Percentiles rank a stretch among this genome's conserved stretches.
Conservation (phyloP, 2,329 filamentous ascomycete species). For the Microcyclosporella mali region DNA sequence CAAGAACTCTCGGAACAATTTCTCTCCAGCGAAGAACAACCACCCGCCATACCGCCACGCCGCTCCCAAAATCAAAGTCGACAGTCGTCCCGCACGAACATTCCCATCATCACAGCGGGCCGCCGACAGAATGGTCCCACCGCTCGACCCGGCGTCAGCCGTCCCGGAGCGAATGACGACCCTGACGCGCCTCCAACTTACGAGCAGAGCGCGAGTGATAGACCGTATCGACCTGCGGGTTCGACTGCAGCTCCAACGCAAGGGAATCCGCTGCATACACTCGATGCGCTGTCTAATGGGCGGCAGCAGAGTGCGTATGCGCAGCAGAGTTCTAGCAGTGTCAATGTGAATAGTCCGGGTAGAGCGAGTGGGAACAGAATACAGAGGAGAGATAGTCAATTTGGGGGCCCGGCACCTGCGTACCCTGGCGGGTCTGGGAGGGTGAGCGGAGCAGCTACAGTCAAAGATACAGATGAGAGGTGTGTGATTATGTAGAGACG, state of each 20-base stretch:
- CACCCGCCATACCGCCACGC: conserved; percentile 25
- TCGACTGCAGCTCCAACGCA: conserved; percentile 25
- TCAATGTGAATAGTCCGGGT: conserved; percentile 13
- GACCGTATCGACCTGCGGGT: conserved; percentile 43
- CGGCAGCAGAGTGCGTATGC: conserved; percentile 22
- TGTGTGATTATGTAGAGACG: conserved; percentile 2
- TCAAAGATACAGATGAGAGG: conserved; percentile 35
- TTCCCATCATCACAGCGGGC: conserved; percentile 8
- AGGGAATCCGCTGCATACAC: conserved; percentile 30
- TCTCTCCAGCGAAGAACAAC: conserved; percentile 51
- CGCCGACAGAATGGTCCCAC: conserved; percentile 10
- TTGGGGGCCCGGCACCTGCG: conserved; percentile 9
- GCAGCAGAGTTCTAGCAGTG: conserved; percentile 14
- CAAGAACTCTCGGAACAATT: conserved; percentile 63
- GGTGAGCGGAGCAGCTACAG: conserved; percentile 21
- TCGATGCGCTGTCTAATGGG: conserved; percentile 25
- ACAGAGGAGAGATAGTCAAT: conserved; percentile 17
- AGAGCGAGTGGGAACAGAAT: conserved; percentile 14
- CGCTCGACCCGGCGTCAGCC: conserved; percentile 23
- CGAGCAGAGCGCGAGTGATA: conserved; percentile 55
- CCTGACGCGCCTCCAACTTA: conserved; percentile 59
- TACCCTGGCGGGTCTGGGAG: conserved; percentile 8
- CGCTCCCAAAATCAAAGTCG: conserved; percentile 19
- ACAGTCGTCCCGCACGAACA: conserved; percentile 10
- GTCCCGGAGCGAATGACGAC: conserved; percentile 34